These are phyloP conservation scores for Ustilago vetiveriae DNA, from an alignment of 1,284 basidiomycete genomes.

Conservation along the genomic window DNA sequence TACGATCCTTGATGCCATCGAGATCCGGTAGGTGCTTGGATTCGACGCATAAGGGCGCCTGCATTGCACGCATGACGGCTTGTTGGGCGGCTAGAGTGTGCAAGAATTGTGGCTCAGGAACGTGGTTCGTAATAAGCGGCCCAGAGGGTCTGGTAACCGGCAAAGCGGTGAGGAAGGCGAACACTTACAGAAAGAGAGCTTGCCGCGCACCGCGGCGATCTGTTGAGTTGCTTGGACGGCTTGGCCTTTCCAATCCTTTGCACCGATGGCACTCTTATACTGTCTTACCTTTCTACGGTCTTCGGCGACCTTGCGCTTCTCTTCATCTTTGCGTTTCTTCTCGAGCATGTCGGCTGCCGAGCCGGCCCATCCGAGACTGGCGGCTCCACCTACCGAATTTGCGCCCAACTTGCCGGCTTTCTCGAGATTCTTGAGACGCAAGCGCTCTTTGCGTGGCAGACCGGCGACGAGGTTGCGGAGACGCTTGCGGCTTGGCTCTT, in stretches of 20 bases:
- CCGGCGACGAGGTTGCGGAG: constrained; percentile 60
- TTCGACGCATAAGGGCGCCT: constrained; percentile 66
- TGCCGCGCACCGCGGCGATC: constrained; percentile 47
- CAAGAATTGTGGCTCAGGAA: constrained; percentile 38
- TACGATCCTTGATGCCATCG: constrained; percentile 67
- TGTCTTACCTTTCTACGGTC: constrained; percentile 62
- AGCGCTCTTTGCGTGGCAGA: constrained; percentile 56
- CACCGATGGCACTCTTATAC: constrained; percentile 60
- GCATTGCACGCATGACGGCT: constrained; percentile 52
- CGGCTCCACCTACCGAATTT: constrained; percentile 27
- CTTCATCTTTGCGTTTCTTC: constrained; percentile 66
- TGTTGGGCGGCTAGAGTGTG: constrained; percentile 54
- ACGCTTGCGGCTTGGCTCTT: constrained; percentile 61
- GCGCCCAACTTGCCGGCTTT: constrained; percentile 46
- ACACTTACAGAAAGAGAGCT: constrained; percentile 53
- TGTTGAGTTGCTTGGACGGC: constrained; percentile 49
- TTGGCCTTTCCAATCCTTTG: constrained; percentile 57
- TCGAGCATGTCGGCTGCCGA: constrained; percentile 66
- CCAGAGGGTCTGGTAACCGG: constrained; percentile 14
- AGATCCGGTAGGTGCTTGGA: constrained; percentile 67
- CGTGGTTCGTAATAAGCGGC: constrained; percentile 17
- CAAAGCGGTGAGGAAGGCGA: constrained; percentile 1
- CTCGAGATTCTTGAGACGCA: constrained; percentile 59
- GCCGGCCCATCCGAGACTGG: constrained; percentile 61
- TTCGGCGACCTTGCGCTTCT: constrained; percentile 60